Evolutionary conservation across 768 basidiomycete species (phyloP).

Genomic region (Phlegmacium glaucopus): DNA sequence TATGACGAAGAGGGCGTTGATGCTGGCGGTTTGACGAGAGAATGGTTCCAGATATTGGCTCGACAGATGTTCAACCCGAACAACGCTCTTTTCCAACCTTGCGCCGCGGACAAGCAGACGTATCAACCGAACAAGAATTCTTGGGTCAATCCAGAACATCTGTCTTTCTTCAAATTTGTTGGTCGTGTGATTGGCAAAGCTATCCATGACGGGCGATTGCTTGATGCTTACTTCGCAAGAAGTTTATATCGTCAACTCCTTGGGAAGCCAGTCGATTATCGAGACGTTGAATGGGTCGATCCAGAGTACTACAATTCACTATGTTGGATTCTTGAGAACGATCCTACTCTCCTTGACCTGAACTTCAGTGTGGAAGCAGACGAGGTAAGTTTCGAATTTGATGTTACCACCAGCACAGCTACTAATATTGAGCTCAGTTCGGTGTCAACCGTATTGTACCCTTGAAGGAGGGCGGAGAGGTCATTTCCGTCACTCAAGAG

Average conservation of each 20-base stretch:
- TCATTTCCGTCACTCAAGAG: constrained; percentile 88
- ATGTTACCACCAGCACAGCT: no score
- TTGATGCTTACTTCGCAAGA: constrained; percentile 97
- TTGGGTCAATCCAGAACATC: constrained; percentile 92
- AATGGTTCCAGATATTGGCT: constrained; percentile 98
- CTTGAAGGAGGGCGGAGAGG: constrained; percentile 82
- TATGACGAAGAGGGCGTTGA: constrained; percentile 98
- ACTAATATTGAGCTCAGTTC: constrained; percentile 48
- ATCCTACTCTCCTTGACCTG: constrained; percentile 80
- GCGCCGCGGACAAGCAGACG: constrained; percentile 89
- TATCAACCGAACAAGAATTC: constrained; percentile 97
- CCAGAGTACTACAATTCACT: constrained; percentile 98
- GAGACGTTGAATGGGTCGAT: constrained; percentile 96
- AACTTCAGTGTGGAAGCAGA: constrained; percentile 97
- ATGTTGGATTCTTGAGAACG: constrained; percentile 98
- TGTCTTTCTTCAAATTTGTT: constrained; percentile 98
- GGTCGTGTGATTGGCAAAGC: constrained; percentile 98
- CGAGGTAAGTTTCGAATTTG: constrained; percentile 51
- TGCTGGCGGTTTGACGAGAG: constrained; percentile 95
- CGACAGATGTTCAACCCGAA: constrained; percentile 99
- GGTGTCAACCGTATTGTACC: constrained; percentile 87
- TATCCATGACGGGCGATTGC: constrained; percentile 91
- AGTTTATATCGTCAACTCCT: constrained; percentile 95
- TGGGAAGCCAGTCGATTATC: constrained; percentile 91
- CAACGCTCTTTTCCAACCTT: constrained; percentile 97